Base-by-base conservation (phyloP, 306 rosid genomes). In the Aeschynomene evenia region DNA sequence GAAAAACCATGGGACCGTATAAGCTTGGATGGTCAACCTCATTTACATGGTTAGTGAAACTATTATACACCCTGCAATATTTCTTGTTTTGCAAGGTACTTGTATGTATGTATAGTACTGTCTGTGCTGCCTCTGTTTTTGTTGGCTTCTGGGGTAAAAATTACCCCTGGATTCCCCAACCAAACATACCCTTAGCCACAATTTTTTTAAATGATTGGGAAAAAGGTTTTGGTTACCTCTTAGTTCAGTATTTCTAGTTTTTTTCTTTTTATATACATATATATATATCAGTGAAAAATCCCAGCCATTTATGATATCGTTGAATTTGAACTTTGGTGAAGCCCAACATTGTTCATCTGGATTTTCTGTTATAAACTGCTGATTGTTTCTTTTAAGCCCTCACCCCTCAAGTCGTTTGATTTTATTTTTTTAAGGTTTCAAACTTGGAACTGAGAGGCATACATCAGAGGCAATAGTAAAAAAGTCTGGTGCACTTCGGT, bases 1-100 rank as follows among this genome's bases (percentile, higher is more conserved):
- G 95, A 91, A 85, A 94, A 88, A 77, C 96, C 99, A 8, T 94
- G 99, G 99, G 97, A 91, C 73, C 97, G 97, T 63, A 83, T 83
- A 46, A 50, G 18, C 62, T 52, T 89, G 48, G 86, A 87, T 71
- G 96, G 96, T 66, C 89, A 85, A 77, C 85, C 82, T 46, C 99
- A 94, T 80, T 67, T 83, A 21, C 99, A 94, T 65, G 96, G 99
- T 94, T 63, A 82, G 99, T 79, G 64, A 72, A 65, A 75, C 58
- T 37, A 48, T 34, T 39, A 15, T 54, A 57, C 4, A 8, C 3
- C 62, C 26, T 68, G 34, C 20, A 28, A 49, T 68, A 12, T 74
- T 52, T 14, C 45, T 46, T 40, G 70, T 63, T 29, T 57, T 22
- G 50, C 24, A 49, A 62, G 49, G 4, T 60, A 18, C 33, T 60